Conservation (phyloP, 768 basidiomycete genomes). For the Dioszegia crocea region DNA sequence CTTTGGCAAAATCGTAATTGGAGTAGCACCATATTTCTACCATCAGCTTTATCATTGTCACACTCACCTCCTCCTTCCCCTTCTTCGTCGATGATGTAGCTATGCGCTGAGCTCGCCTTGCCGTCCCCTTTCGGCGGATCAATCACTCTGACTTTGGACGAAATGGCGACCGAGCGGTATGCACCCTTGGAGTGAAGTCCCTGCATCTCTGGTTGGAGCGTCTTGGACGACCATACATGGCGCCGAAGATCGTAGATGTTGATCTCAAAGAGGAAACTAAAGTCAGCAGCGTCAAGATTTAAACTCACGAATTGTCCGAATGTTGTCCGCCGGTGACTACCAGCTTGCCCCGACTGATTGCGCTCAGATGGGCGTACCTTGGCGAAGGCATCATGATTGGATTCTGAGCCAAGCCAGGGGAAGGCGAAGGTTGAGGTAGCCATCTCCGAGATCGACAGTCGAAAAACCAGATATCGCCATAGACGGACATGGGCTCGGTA, state of each 20-base stretch:
- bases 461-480: constrained; percentile 87
- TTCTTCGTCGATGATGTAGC: constrained; percentile 58
- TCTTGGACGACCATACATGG: constrained; percentile 63
- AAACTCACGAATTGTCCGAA: constrained; percentile 62
- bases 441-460: constrained; percentile 68
- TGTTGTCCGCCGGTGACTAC: constrained; percentile 96
- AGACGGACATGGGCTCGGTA: constrained; percentile 71
- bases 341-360: constrained; percentile 74
- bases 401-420: constrained; percentile 47
- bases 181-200: constrained; percentile 87
- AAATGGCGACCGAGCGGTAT: constrained; percentile 87
- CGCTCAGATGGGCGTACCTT: constrained; percentile 90
- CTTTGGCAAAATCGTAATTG: constrained; percentile 84
- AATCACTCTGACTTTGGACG: constrained; percentile 65
- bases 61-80: constrained; percentile 34
- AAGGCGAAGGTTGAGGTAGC: constrained; percentile 57
- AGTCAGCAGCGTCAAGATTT: not conserved
- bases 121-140: constrained; percentile 60
- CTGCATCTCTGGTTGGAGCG: constrained; percentile 65
- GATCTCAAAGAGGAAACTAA: constrained; percentile 78
- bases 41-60: not conserved
- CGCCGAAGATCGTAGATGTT: constrained; percentile 76
- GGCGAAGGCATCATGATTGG: constrained; percentile 67
- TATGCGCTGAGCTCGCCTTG: constrained; percentile 59
- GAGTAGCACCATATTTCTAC: constrained; percentile 82